phyloP scores from a whole-genome alignment of 306 rosid species.

The Vigna angularis region DNA sequence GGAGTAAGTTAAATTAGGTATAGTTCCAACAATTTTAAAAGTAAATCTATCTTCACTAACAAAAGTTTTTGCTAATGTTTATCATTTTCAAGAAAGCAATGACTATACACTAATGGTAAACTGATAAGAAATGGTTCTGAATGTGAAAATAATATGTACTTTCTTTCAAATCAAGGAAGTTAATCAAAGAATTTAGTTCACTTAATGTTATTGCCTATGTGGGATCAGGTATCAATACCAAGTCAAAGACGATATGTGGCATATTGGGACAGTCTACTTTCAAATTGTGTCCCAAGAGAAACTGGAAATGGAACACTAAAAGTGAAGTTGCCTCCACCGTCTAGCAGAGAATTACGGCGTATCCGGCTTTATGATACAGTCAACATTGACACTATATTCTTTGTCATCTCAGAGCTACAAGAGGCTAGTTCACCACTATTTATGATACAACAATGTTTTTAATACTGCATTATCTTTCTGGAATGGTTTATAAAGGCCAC shows the following conservation, averaged over 20 bases:
- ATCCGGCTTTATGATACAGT: slow-evolving; percentile 82
- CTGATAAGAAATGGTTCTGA: neutral
- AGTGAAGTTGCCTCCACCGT: slow-evolving; percentile 67
- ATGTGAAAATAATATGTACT: neutral
- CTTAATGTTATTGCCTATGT: slow-evolving; percentile 27
- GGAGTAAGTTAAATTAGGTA: slow-evolving; percentile 90
- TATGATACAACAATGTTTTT: neutral
- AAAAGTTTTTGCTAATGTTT: slow-evolving; percentile 8
- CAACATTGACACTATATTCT: slow-evolving; percentile 67
- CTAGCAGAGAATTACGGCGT: slow-evolving; percentile 83
- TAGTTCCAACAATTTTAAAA: slow-evolving; percentile 53
- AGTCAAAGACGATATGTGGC: slow-evolving; percentile 92
- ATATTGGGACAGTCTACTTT: slow-evolving; percentile 70
- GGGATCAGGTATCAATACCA: slow-evolving; percentile 90
- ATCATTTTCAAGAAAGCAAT: neutral
- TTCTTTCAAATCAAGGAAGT: neutral
- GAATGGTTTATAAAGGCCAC: neutral
- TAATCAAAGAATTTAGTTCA: neutral
- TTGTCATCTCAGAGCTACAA: slow-evolving; percentile 80
- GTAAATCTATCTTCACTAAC: slow-evolving; percentile 32
- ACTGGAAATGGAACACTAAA: slow-evolving; percentile 45
- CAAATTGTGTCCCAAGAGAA: slow-evolving; percentile 50
- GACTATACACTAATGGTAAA: slow-evolving; percentile 1
- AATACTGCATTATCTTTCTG: neutral
- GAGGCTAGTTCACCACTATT: slow-evolving; percentile 56